phyloP scores from a whole-genome alignment of 768 basidiomycete species.

The Mycena crocata region DNA sequence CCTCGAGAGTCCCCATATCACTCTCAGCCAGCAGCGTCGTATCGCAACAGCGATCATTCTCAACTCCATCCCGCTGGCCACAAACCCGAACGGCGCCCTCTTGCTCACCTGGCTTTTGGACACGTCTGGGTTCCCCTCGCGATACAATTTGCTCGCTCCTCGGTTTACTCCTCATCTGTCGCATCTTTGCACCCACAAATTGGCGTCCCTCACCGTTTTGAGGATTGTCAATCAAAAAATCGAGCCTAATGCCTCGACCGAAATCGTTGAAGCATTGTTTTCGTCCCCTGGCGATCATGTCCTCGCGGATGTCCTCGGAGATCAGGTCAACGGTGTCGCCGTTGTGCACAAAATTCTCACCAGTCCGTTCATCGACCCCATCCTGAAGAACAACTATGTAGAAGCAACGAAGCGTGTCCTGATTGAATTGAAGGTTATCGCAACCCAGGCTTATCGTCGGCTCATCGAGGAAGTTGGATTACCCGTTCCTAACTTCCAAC shows the following conservation, averaged over 20 bases:
- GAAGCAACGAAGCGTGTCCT: conserved; percentile 93
- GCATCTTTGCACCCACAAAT: conserved; percentile 96
- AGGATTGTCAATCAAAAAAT: conserved; percentile 97
- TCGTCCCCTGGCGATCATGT: conserved; percentile 91
- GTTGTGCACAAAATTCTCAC: conserved; percentile 94
- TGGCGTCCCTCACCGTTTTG: conserved; percentile 94
- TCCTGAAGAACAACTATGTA: conserved; percentile 74
- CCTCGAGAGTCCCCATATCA: conserved; percentile 90
- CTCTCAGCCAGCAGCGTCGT: conserved; percentile 90
- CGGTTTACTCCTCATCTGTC: conserved; percentile 97
- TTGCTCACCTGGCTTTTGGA: conserved; percentile 97
- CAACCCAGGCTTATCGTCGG: conserved; percentile 94
- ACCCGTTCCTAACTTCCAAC: conserved; percentile 89
- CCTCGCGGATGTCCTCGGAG: conserved; percentile 91
- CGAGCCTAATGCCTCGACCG: conserved; percentile 87
- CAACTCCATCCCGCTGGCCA: conserved; percentile 97
- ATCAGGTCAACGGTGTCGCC: conserved; percentile 96
- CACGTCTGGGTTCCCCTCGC: conserved; percentile 93
- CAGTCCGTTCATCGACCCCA: conserved; percentile 83
- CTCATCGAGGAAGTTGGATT: conserved; percentile 96
- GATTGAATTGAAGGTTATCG: conserved; percentile 90
- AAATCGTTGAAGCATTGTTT: conserved; percentile 92
- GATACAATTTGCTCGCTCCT: conserved; percentile 93
- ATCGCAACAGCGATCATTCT: conserved; percentile 94
- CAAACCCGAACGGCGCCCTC: conserved; percentile 97